A percentile compares a stretch with the other conserved stretches of the same genome.
Conservation (phyloP, 148 eudicot species). For the Drosera capensis region DNA sequence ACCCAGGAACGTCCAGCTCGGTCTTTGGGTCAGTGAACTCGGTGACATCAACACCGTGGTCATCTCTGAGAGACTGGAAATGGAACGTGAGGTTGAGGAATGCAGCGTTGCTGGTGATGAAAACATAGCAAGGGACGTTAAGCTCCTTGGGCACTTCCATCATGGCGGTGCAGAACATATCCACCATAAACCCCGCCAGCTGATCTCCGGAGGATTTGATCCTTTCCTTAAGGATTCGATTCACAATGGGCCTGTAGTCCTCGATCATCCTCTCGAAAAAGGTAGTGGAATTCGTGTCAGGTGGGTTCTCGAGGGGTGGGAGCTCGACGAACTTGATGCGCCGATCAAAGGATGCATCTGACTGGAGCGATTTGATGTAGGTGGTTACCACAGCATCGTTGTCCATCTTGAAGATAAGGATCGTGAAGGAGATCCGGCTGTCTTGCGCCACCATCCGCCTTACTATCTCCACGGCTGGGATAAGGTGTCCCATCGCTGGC, state of each 20-base stretch:
- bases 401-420: conserved; percentile 20
- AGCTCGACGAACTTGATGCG: conserved; percentile 1
- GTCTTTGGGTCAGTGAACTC: conserved; percentile 1
- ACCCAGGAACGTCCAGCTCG: conserved; percentile 11
- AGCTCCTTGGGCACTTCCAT: conserved; percentile 15
- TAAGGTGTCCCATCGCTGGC: conserved; percentile 40
- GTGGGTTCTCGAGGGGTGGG: background rate
- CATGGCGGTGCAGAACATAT: conserved; percentile 13
- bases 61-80: conserved; percentile 7
- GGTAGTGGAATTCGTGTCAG: background rate
- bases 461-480: conserved; percentile 28
- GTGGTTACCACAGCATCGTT: background rate
- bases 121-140: conserved; percentile 14
- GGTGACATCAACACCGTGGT: conserved; percentile 5
- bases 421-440: conserved; percentile 12
- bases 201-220: background rate
- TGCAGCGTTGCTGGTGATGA: conserved; percentile 11
- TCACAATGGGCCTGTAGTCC: conserved; percentile 14
- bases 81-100: conserved; percentile 7
- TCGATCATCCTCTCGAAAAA: background rate
- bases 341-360: background rate
- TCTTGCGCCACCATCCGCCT: conserved; percentile 24
- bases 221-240: conserved; percentile 1
- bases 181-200: conserved; percentile 15
- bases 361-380: conserved; percentile 4